phyloP scores from a whole-genome alignment of 2,329 filamentous ascomycete species.

The Bertia moriformis region DNA sequence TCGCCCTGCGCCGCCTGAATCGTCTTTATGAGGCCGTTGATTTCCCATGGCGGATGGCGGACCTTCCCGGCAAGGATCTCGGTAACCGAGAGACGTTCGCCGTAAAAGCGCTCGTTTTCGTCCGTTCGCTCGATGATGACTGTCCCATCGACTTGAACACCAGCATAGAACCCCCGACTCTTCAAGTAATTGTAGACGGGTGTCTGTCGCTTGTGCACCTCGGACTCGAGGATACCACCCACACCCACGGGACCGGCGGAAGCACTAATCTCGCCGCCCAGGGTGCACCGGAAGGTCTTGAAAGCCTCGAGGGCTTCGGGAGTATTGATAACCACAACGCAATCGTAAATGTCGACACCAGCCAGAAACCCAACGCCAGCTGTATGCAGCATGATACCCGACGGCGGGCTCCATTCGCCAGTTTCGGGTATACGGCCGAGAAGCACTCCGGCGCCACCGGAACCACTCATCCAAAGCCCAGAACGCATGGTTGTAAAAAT shows the following conservation, averaged over 20 bases:
- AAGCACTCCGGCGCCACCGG: constrained; percentile 51
- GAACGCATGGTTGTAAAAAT: constrained; percentile 61
- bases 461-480: constrained; percentile 51
- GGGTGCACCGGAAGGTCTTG: constrained; percentile 57
- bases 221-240: constrained; percentile 58
- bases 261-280: constrained; percentile 67
- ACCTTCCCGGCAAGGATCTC: constrained; percentile 50
- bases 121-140: constrained; percentile 75
- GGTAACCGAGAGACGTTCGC: constrained; percentile 42
- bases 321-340: constrained; percentile 74
- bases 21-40: constrained; percentile 20
- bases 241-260: constrained; percentile 56
- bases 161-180: constrained; percentile 75
- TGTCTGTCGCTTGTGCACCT: constrained; percentile 50
- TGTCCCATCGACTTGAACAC: constrained; percentile 75
- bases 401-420: constrained; percentile 65
- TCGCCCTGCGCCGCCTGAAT: not conserved
- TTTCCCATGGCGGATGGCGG: constrained; percentile 36
- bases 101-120: constrained; percentile 78
- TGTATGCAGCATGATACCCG: constrained; percentile 69
- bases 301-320: constrained; percentile 64
- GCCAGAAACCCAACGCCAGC: constrained; percentile 67
- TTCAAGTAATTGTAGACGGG: constrained; percentile 80
- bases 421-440: constrained; percentile 42
- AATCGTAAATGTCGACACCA: constrained; percentile 79